Evolutionary conservation across 108 stramenopile species (phyloP).

Genomic region (Hondaea fermentalgiana): DNA sequence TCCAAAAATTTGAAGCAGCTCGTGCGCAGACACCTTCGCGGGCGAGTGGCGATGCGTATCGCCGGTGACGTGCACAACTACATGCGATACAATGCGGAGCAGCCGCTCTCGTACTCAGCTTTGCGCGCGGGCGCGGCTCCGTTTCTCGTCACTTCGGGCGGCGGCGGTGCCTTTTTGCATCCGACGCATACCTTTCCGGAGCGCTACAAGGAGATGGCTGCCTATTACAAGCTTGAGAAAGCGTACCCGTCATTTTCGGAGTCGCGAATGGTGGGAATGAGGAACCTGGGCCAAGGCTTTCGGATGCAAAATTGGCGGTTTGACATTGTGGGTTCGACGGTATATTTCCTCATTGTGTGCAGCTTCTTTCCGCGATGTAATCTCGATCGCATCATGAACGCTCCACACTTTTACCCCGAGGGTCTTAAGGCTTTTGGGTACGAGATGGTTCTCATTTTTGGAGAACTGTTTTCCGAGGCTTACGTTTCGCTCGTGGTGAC

Average conservation of each 20-base stretch:
- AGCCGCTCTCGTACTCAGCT: background rate
- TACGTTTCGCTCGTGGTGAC: background rate
- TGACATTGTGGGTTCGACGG: slow-evolving; percentile 46
- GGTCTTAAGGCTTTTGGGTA: background rate
- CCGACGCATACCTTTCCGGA: slow-evolving; percentile 50
- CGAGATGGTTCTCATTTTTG: background rate
- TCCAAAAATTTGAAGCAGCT: slow-evolving; percentile 51
- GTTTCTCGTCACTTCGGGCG: slow-evolving; percentile 49
- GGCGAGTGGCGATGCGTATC: slow-evolving; percentile 45
- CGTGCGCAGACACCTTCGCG: slow-evolving; percentile 42
- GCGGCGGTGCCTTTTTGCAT: slow-evolving; percentile 43
- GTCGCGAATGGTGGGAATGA: slow-evolving; percentile 43
- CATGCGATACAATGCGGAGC: slow-evolving; percentile 47
- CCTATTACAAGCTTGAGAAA: slow-evolving; percentile 37
- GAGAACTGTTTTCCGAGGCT: background rate
- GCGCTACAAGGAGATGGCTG: slow-evolving; percentile 38
- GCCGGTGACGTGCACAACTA: slow-evolving; percentile 62
- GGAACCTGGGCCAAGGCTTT: slow-evolving; percentile 50
- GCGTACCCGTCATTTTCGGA: slow-evolving; percentile 45
- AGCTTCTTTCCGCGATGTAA: slow-evolving; percentile 52
- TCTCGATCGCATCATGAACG: background rate
- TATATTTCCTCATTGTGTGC: slow-evolving; percentile 47
- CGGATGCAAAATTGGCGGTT: slow-evolving; percentile 55
- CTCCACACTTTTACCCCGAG: background rate
- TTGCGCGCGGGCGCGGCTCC: slow-evolving; percentile 28